These are phyloP conservation scores for Pilatotrama ljubarskyi DNA, from an alignment of 768 basidiomycete genomes.

Conservation along the genomic window DNA sequence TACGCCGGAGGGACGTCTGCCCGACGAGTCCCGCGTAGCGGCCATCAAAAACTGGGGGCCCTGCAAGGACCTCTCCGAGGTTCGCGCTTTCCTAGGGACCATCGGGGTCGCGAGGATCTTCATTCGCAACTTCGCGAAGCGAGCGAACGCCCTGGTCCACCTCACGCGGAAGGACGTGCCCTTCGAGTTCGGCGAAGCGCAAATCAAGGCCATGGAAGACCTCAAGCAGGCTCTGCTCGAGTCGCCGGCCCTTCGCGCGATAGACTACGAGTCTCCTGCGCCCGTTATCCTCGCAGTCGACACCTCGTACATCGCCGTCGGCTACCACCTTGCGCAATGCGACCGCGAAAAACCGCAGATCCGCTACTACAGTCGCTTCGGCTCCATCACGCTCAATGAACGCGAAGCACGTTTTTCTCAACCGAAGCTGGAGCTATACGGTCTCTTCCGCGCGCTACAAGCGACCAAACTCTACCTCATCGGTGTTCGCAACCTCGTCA, in stretches of 20 bases:
- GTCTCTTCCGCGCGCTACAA: slow-evolving; percentile 21
- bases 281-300: slow-evolving; percentile 28
- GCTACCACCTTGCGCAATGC: slow-evolving; percentile 31
- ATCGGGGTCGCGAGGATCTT: slow-evolving; percentile 22
- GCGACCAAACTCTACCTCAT: slow-evolving; percentile 27
- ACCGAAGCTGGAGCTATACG: slow-evolving; percentile 31
- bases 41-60: slow-evolving; percentile 31
- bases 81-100: slow-evolving; percentile 30
- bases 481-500: slow-evolving; percentile 18
- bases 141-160: slow-evolving; percentile 17
- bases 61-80: slow-evolving; percentile 22
- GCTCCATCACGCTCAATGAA: slow-evolving; percentile 40
- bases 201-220: slow-evolving; percentile 15
- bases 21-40: slow-evolving; percentile 28
- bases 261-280: slow-evolving; percentile 21
- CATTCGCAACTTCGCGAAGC: slow-evolving; percentile 24
- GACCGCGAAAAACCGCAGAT: slow-evolving; percentile 7
- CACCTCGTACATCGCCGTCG: slow-evolving; percentile 28
- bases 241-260: slow-evolving; percentile 16
- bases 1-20: slow-evolving; percentile 34
- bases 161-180: slow-evolving; percentile 24
- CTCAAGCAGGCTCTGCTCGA: slow-evolving; percentile 19
- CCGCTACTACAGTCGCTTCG: slow-evolving; percentile 34
- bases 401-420: slow-evolving; percentile 34
- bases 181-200: slow-evolving; percentile 19